A percentile compares a stretch with the other conserved stretches of the same genome.
Conservation (phyloP, 345 rosid genomes). For the Eucalyptus pauciflora region DNA sequence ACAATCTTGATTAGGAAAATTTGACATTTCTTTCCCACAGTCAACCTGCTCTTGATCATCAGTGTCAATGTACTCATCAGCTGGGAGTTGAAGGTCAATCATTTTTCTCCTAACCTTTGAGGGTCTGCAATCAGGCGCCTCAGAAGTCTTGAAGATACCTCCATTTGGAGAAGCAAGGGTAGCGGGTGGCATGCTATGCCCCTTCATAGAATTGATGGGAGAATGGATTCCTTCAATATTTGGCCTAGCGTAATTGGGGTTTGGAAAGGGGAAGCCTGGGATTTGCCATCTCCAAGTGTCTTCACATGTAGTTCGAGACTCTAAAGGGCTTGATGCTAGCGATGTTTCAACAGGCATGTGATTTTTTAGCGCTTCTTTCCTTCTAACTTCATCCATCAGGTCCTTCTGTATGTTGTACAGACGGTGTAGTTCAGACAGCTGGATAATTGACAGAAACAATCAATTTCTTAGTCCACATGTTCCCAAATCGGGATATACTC, state of each 20-base stretch:
- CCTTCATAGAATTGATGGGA: constrained; percentile 44
- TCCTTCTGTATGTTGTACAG: constrained; percentile 53
- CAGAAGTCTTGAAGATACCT: constrained; percentile 39
- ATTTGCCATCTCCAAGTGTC: constrained; percentile 58
- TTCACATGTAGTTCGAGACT: constrained; percentile 45
- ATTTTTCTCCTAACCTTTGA: constrained; percentile 58
- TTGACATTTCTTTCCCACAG: constrained; percentile 22
- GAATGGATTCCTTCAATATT: constrained; percentile 40
- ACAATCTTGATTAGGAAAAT: constrained; percentile 26
- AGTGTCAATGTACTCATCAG: constrained; percentile 59
- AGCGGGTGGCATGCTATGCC: constrained; percentile 36
- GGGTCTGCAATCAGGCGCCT: constrained; percentile 61
- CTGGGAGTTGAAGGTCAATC: constrained; percentile 93
- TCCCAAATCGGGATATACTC: neutral
- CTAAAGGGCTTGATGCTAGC: constrained; percentile 45
- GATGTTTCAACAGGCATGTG: constrained; percentile 29
- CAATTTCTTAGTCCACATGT: neutral
- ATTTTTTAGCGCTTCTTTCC: constrained; percentile 35
- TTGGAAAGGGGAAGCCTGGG: constrained; percentile 39
- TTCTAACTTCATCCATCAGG: constrained; percentile 57
- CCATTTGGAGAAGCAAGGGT: constrained; percentile 43
- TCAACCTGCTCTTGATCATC: constrained; percentile 29
- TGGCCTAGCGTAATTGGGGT: constrained; percentile 32
- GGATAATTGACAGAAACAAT: neutral
- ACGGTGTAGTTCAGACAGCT: constrained; percentile 72